Evolutionary conservation across 805 yeast genomes (phyloP).

Genomic region (Ogataea dorogensis): DNA sequence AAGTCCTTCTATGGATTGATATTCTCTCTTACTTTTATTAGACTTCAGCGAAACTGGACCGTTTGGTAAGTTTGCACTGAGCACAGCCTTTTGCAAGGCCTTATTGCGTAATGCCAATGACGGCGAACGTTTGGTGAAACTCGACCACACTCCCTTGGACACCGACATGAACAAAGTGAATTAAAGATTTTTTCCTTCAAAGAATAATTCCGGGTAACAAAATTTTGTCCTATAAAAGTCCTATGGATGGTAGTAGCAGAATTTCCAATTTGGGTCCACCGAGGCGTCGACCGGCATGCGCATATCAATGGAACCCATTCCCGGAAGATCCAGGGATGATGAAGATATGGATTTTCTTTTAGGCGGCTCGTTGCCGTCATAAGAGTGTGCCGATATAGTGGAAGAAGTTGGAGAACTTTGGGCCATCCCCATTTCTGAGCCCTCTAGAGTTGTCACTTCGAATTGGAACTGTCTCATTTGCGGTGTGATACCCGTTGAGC

Average conservation of each 20-base stretch:
- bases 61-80: constrained; percentile 33
- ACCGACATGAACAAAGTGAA: constrained; percentile 17
- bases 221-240: not conserved
- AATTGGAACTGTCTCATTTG: constrained; percentile 20
- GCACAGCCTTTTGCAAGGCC: constrained; percentile 28
- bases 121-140: constrained; percentile 34
- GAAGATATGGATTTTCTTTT: not conserved
- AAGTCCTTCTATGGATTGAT: constrained; percentile 66
- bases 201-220: constrained; percentile 7
- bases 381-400: constrained; percentile 23
- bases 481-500: constrained; percentile 17
- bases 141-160: constrained; percentile 38
- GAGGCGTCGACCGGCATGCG: not conserved
- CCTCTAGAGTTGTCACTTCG: constrained; percentile 19
- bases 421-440: constrained; percentile 1
- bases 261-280: constrained; percentile 17
- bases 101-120: constrained; percentile 31
- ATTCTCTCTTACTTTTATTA: constrained; percentile 44
- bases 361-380: constrained; percentile 9
- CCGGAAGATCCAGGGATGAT: constrained; percentile 3
- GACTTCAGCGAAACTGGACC: constrained; percentile 57
- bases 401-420: constrained; percentile 19
- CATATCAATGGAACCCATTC: constrained; percentile 9
- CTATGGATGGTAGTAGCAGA: constrained; percentile 19
- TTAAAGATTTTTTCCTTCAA: constrained; percentile 5